Base-by-base conservation (phyloP, 352 stramenopile species). In the Phytophthora colocasiae region DNA sequence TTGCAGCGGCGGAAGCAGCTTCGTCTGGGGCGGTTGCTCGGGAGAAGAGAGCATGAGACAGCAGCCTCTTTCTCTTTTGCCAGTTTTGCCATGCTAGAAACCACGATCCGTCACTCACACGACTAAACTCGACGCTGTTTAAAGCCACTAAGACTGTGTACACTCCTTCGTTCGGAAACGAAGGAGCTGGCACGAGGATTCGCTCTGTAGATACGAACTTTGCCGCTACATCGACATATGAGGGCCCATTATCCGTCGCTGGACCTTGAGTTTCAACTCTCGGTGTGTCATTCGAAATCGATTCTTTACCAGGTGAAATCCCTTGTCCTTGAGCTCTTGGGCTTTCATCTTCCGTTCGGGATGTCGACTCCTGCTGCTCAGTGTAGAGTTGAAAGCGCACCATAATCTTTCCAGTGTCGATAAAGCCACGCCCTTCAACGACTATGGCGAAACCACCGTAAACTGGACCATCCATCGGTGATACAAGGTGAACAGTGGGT, bases 11-110 rank as follows among this genome's bases (percentile, higher is more conserved):
- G 17, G 66, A 62, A 19, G 66, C 40, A 24, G 49, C 38, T 22
- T 71, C 62, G 7, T 71, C 55, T 2, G 40, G 2, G 12, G 44
- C 56, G 8, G 38, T 69, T 2, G 62, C 50, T 26, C 62, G 50
- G 24, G 70, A 69, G 17, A 85, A 87, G 19, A 84, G 40, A 6
- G 56, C 58, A 50, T 85, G 75, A 4, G 63, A 67, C 6, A 83
- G 68, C 31, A 88, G 27, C 2, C 76, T 73, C 58, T 91, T 91
- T 7, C 85, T 72, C 27, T 83, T 86, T 57, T 94, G 85, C 87
- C 87, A 95, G 60, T 92, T 95, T 26, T 91, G 82, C 87, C 87
- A 95, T n/a, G 77, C 73, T 29, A 93, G 61, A 51, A 91, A 92
- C 84, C 81, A 94, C 14, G 83, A 80, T 7, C 69, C 58, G 4